These are phyloP conservation scores for Cutaneotrichosporon sp. DNA, from an alignment of 1,284 basidiomycete genomes.

Conservation along the genomic window DNA sequence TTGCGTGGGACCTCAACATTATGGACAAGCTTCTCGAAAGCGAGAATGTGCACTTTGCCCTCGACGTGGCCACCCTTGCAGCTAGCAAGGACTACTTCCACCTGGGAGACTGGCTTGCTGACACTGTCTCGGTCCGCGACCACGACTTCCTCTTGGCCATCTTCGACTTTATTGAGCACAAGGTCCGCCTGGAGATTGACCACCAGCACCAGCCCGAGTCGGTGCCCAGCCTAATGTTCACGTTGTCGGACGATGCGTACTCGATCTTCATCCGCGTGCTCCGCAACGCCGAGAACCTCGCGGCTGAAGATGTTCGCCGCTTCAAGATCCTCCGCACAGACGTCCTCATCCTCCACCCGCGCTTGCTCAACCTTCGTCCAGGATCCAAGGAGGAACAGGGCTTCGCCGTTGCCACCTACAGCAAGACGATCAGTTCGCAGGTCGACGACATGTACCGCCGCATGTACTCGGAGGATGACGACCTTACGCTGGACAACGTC, in stretches of 20 bases:
- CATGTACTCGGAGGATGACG: slow-evolving; percentile 85
- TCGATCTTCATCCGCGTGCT: slow-evolving; percentile 86
- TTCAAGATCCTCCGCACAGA: slow-evolving; percentile 91
- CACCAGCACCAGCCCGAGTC: slow-evolving; percentile 65
- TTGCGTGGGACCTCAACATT: slow-evolving; percentile 91
- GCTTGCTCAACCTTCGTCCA: slow-evolving; percentile 92
- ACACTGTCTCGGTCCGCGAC: slow-evolving; percentile 76
- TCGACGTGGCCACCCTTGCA: slow-evolving; percentile 90
- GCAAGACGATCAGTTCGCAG: slow-evolving; percentile 84
- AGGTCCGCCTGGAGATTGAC: slow-evolving; percentile 80
- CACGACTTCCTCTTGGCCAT: slow-evolving; percentile 83
- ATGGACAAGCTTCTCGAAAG: slow-evolving; percentile 85
- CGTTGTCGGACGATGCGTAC: slow-evolving; percentile 64
- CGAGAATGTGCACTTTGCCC: slow-evolving; percentile 78
- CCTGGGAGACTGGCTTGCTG: slow-evolving; percentile 91
- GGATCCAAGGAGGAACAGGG: slow-evolving; percentile 87
- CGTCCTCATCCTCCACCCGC: slow-evolving; percentile 92
- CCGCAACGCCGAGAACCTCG: slow-evolving; percentile 60
- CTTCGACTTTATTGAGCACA: slow-evolving; percentile 82
- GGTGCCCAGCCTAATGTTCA: slow-evolving; percentile 58
- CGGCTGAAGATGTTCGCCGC: slow-evolving; percentile 72
- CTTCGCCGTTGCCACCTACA: slow-evolving; percentile 82
- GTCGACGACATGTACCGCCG: slow-evolving; percentile 95
- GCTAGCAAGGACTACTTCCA: slow-evolving; percentile 91
- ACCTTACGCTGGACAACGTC: slow-evolving; percentile 91